A percentile compares a stretch with the other conserved stretches of the same genome.
These are phyloP conservation scores for Nigrospora oryzae DNA, from an alignment of 2,329 filamentous ascomycete genomes.

Conservation along the genomic window DNA sequence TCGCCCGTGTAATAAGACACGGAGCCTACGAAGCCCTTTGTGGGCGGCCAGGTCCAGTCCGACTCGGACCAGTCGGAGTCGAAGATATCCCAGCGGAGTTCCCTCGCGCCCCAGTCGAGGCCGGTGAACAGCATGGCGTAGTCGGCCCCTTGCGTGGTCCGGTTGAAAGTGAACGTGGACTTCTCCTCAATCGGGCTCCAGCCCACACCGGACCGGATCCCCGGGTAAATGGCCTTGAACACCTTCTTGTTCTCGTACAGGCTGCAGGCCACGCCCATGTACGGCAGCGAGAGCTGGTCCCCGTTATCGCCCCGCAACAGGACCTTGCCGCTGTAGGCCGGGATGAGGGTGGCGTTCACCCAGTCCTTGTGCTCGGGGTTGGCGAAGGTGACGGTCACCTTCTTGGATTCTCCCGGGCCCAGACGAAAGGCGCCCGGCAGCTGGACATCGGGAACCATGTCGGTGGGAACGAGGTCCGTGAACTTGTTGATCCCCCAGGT, in stretches of 20 bases:
- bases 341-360: slow-evolving; percentile 20
- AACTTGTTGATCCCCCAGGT: slow-evolving; percentile 1
- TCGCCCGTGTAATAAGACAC: not conserved
- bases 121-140: not conserved
- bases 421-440: slow-evolving; percentile 10
- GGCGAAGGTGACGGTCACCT: slow-evolving; percentile 16
- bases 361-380: slow-evolving; percentile 12
- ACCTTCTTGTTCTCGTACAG: not conserved
- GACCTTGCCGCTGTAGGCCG: slow-evolving; percentile 35
- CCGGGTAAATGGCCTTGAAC: not conserved
- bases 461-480: slow-evolving; percentile 4
- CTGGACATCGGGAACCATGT: slow-evolving; percentile 1
- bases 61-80: not conserved
- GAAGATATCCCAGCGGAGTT: slow-evolving; percentile 3
- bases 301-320: slow-evolving; percentile 28
- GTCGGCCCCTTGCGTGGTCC: not conserved
- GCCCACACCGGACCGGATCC: too few species aligned
- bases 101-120: slow-evolving; percentile 2
- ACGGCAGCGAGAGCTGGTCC: slow-evolving; percentile 32
- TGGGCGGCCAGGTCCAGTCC: slow-evolving; percentile 2
- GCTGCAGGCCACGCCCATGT: slow-evolving; percentile 13
- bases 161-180: not conserved
- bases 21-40: not conserved
- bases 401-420: slow-evolving; percentile 15
- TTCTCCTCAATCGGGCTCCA: too few species aligned